These are phyloP conservation scores for Cladophialophora yegresii DNA, from an alignment of 2,329 filamentous ascomycete genomes.

Conservation along the genomic window DNA sequence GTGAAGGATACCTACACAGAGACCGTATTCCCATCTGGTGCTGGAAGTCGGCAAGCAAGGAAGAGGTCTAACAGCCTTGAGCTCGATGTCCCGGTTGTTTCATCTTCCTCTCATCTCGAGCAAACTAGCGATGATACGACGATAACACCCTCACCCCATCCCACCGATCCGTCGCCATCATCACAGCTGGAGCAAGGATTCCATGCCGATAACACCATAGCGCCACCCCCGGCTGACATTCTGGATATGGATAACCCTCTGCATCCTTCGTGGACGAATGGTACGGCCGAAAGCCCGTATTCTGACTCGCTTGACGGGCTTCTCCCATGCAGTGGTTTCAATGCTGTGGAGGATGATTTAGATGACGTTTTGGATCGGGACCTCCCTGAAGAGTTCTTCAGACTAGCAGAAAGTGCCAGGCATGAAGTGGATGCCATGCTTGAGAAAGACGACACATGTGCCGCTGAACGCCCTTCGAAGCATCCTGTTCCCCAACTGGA, in stretches of 20 bases:
- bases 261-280: neutral
- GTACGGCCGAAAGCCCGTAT: too few relatives aligned
- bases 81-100: conserved; percentile 2
- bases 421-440: conserved; percentile 6
- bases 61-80: neutral
- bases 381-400: conserved; percentile 4
- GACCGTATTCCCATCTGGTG: neutral
- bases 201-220: neutral
- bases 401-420: neutral
- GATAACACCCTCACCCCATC: too few relatives aligned
- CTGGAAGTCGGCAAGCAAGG: neutral
- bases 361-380: neutral
- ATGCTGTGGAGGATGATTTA: neutral
- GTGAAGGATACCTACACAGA: neutral
- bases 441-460: neutral
- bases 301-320: neutral
- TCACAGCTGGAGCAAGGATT: neutral
- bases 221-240: neutral
- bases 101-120: conserved; percentile 2
- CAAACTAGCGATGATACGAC: neutral
- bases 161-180: neutral
- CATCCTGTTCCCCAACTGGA: conserved; percentile 9
- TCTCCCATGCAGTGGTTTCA: neutral
- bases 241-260: neutral
- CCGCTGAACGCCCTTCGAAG: neutral